Evolutionary conservation across 441 rosid genomes (phyloP).

Genomic region (Melastoma candidum): DNA sequence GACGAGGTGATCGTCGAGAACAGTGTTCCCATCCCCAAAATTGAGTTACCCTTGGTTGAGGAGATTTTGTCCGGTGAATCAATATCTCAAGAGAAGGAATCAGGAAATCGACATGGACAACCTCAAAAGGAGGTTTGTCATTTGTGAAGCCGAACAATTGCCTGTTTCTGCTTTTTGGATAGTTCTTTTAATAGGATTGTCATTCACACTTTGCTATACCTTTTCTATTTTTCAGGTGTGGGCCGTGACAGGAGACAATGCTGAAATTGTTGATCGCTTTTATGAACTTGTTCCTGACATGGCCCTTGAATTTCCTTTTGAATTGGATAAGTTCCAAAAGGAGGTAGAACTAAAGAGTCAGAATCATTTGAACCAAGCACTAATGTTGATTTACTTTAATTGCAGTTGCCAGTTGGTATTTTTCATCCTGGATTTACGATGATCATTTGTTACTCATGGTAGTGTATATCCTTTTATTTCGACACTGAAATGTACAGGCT

Average conservation of each 20-base stretch:
- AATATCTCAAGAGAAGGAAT: slow-evolving; percentile 27
- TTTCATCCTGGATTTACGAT: too few relatives aligned
- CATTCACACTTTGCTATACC: background rate
- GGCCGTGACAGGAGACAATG: slow-evolving; percentile 63
- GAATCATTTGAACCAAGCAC: background rate
- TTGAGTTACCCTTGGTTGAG: slow-evolving; percentile 53
- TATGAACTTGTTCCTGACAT: slow-evolving; percentile 80
- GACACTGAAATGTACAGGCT: slow-evolving; percentile 41
- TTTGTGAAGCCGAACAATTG: slow-evolving; percentile 9
- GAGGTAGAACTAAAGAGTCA: slow-evolving; percentile 39
- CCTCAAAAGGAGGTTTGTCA: slow-evolving; percentile 46
- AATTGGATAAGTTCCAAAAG: slow-evolving; percentile 86
- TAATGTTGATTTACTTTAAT: background rate
- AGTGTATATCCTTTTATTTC: slow-evolving; percentile 10
- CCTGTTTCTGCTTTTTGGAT: too few relatives aligned
- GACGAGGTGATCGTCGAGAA: slow-evolving; percentile 21
- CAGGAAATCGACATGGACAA: slow-evolving; percentile 25
- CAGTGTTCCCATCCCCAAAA: slow-evolving; percentile 17
- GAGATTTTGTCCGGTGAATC: slow-evolving; percentile 60
- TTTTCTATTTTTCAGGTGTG: slow-evolving; percentile 37
- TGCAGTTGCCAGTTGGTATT: background rate
- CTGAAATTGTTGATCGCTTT: slow-evolving; percentile 69
- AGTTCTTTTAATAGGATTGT: too few relatives aligned
- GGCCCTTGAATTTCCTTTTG: slow-evolving; percentile 91
- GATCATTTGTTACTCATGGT: slow-evolving; percentile 1